Evolutionary conservation across 768 basidiomycete genomes (phyloP), one percentile per base, ranked within the genome.

Genomic region (Mycena latifolia): DNA sequence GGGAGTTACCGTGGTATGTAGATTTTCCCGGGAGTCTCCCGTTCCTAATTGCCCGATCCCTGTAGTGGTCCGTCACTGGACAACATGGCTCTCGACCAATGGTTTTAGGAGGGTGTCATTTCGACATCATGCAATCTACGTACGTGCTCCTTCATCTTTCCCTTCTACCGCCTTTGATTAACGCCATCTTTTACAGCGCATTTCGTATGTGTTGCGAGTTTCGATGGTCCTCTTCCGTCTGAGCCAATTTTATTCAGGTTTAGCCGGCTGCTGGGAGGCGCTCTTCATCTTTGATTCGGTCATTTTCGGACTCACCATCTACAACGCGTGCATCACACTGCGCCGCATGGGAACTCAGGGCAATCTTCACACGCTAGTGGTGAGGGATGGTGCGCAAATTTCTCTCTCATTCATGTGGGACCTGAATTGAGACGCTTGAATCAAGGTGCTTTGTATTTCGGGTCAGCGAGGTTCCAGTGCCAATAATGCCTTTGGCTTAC

Each of bases 201-300:
- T 25, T 46, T 17, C 61, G 67, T 68, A 0, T 45, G 67, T 64
- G 10, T 27, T 25, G 14, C 27, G 5, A 3, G 2, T 29, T 43
- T 20, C 24, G 9, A 0, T 35, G 11, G 11, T 31, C 6, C 14
- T 29, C 52, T 5, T 33, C 22, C 33, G 8, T 35, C 27, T 10
- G 37, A 29, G 6, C 1, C 18, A 12, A n/a, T 47, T 45, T 5
- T 3, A 22, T 33, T 4, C 20, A 65, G 63, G 43, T 28, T 18
- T 65, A 18, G 63, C 63, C 3, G 63, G 50, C 7, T 28, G 28
- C 31, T 65, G 63, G 63, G 56, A 53, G 15, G 63, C 72, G 1
- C 71, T 78, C 12, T 77, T 77, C 53, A 43, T 71, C 0, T 77
- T 73, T 53, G 46, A 37, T 17, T 48, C 57, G 0, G 6, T 59